Evolutionary conservation across 2,329 filamentous ascomycete species (phyloP).

Genomic region (Pseudocercospora cruenta): DNA sequence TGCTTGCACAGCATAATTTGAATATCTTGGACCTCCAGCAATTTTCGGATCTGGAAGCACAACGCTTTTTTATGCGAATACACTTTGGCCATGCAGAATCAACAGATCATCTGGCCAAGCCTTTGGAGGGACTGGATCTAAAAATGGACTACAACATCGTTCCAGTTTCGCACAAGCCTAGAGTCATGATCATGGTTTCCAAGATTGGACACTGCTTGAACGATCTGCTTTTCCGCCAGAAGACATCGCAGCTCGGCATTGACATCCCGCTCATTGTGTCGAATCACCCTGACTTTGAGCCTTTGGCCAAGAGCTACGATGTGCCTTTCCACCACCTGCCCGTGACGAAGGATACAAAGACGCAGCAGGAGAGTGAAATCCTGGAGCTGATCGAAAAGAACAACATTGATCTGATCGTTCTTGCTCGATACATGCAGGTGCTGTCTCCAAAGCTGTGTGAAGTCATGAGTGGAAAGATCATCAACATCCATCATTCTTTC

Average conservation of each 20-base stretch:
- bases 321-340: constrained; percentile 81
- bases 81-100: constrained; percentile 69
- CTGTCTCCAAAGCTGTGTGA: constrained; percentile 73
- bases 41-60: constrained; percentile 73
- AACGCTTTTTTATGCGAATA: constrained; percentile 86
- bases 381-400: constrained; percentile 71
- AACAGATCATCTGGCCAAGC: constrained; percentile 54
- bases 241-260: constrained; percentile 72
- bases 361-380: constrained; percentile 71
- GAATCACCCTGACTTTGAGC: constrained; percentile 75
- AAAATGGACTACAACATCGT: constrained; percentile 70
- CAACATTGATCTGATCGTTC: constrained; percentile 75
- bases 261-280: constrained; percentile 79
- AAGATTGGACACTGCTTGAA: constrained; percentile 87
- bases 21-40: constrained; percentile 86
- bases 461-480: constrained; percentile 82
- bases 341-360: constrained; percentile 76
- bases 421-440: constrained; percentile 88
- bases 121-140: constrained; percentile 66
- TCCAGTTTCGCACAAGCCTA: constrained; percentile 69
- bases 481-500: constrained; percentile 92
- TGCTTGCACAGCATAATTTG: constrained; percentile 72
- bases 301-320: constrained; percentile 71
- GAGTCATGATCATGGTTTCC: constrained; percentile 85
- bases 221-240: constrained; percentile 78